Evolutionary conservation across 805 yeast genomes (phyloP).

Genomic region (Wickerhamiella lipophila): DNA sequence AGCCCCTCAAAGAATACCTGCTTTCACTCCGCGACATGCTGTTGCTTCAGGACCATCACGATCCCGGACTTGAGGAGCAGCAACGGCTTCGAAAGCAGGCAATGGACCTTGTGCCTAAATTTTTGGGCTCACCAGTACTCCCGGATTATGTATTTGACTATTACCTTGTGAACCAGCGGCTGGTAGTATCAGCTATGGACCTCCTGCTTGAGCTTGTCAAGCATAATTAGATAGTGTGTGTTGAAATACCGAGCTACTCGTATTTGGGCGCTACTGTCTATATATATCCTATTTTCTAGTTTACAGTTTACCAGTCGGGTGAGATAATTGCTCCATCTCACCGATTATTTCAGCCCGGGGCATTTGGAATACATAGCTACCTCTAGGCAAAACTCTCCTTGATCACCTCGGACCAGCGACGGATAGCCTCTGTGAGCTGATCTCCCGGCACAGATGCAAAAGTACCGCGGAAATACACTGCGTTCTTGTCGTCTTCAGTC

Average conservation of each 20-base stretch:
- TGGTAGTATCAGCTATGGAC: slow-evolving; percentile 4
- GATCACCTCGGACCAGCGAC: slow-evolving; percentile 25
- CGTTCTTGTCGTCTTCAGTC: slow-evolving; percentile 23
- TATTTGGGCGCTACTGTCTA: too few species aligned
- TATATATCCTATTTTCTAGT: too few species aligned
- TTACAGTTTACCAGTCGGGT: too few species aligned
- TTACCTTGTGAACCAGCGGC: slow-evolving; percentile 3
- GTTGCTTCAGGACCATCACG: slow-evolving; percentile 1
- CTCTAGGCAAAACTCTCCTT: slow-evolving; percentile 4
- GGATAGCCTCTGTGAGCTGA: slow-evolving; percentile 26
- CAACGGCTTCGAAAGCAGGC: slow-evolving; percentile 2
- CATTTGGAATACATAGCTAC: too few species aligned
- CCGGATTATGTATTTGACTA: slow-evolving; percentile 5
- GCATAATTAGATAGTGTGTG: neutral
- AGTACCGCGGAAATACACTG: slow-evolving; percentile 33
- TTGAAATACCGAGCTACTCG: neutral
- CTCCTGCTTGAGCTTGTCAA: slow-evolving; percentile 1
- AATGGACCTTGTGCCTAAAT: neutral
- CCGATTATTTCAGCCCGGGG: too few species aligned
- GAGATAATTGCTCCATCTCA: too few species aligned
- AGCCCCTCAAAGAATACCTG: neutral
- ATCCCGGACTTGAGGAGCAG: slow-evolving; percentile 4
- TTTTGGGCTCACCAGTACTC: neutral
- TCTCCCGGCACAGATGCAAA: slow-evolving; percentile 32
- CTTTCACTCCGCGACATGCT: neutral